Evolutionary conservation across 352 stramenopile genomes (phyloP).

Genomic region (Pythium angustatum): DNA sequence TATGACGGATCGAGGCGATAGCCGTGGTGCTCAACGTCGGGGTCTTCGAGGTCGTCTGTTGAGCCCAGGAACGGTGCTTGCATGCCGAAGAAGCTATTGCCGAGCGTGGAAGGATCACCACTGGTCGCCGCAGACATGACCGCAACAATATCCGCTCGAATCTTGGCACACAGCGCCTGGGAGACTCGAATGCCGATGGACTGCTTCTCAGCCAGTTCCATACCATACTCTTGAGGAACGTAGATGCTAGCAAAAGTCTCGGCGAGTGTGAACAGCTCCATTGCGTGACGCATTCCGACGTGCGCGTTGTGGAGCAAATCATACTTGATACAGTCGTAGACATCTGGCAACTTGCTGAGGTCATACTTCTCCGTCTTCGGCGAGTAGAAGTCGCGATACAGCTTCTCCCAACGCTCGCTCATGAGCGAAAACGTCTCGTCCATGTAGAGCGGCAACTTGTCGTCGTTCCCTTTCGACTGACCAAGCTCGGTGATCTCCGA

Average conservation of each 20-base stretch:
- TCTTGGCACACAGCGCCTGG: constrained; percentile 97
- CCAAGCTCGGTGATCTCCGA: constrained; percentile 73
- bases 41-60: constrained; percentile 46
- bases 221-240: constrained; percentile 97
- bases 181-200: constrained; percentile 96
- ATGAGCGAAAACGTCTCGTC: constrained; percentile 95
- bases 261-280: constrained; percentile 93
- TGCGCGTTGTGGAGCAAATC: constrained; percentile 98
- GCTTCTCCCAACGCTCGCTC: constrained; percentile 93
- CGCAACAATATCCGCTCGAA: constrained; percentile 91
- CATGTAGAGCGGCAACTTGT: constrained; percentile 92
- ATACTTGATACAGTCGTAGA: constrained; percentile 98
- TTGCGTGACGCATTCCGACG: constrained; percentile 83
- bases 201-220: constrained; percentile 92
- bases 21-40: constrained; percentile 84
- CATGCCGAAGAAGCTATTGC: constrained; percentile 39
- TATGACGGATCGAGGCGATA: constrained; percentile 87
- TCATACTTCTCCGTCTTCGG: constrained; percentile 90
- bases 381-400: constrained; percentile 95
- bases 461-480: constrained; percentile 77
- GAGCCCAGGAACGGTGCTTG: constrained; percentile 30
- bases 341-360: constrained; percentile 96
- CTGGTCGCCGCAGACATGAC: constrained; percentile 67
- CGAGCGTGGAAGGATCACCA: constrained; percentile 33
- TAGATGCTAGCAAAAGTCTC: constrained; percentile 96